These are phyloP conservation scores for Cystobasidium tubakii DNA, from an alignment of 768 basidiomycete species.

Conservation along the genomic window DNA sequence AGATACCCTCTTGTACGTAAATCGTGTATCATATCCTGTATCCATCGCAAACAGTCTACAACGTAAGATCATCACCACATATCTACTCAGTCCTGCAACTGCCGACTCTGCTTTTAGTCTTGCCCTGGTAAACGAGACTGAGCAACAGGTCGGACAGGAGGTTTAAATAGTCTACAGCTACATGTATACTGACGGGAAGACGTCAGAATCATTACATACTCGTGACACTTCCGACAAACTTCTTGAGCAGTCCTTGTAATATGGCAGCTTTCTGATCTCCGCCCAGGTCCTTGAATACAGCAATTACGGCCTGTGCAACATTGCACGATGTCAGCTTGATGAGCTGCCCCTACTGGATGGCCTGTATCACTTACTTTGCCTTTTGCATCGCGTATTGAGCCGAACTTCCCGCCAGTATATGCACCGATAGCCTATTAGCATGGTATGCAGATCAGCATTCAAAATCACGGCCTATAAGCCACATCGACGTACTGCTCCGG, in stretches of 20 bases:
- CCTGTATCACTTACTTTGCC: conserved; percentile 23
- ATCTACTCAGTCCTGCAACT: too few relatives aligned
- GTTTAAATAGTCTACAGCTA: neutral
- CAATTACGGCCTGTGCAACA: neutral
- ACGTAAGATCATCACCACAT: too few relatives aligned
- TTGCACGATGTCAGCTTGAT: neutral
- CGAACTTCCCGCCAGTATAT: conserved; percentile 34
- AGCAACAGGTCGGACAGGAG: too few relatives aligned
- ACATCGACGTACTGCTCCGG: conserved; percentile 20
- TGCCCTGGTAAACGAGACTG: too few relatives aligned
- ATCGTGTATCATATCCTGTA: too few relatives aligned
- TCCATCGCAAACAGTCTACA: too few relatives aligned
- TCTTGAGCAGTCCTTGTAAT: conserved; percentile 24
- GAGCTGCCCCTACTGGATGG: neutral
- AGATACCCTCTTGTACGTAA: too few relatives aligned
- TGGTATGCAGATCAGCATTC: neutral
- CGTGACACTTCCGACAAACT: conserved; percentile 20
- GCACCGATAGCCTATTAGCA: conserved; percentile 34
- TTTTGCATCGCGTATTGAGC: conserved; percentile 38
- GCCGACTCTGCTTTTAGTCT: too few relatives aligned
- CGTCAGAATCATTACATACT: neutral
- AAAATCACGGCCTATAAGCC: neutral
- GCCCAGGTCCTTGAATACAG: conserved; percentile 33
- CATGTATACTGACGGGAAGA: neutral
- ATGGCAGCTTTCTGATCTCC: conserved; percentile 34